phyloP scores from a whole-genome alignment of 2,329 filamentous ascomycete genomes.

The Trichoderma sp. region DNA sequence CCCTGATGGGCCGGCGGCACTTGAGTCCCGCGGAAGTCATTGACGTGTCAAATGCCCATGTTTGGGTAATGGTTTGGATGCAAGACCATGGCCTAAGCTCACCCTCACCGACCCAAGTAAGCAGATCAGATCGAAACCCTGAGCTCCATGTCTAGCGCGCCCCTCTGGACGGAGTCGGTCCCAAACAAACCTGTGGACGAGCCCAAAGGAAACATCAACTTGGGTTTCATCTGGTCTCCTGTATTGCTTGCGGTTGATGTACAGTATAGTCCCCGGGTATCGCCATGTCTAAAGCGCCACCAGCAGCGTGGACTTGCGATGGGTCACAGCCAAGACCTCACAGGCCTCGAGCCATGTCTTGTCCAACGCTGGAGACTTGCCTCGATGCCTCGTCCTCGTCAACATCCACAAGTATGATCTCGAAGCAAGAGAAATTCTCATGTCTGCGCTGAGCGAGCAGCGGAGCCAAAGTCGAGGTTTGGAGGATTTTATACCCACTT shows the following conservation, averaged over 20 bases:
- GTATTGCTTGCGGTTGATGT: background rate
- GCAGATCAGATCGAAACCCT: constrained; percentile 25
- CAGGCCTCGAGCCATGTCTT: background rate
- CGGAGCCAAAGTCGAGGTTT: constrained; percentile 1
- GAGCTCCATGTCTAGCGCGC: constrained; percentile 15
- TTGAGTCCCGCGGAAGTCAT: background rate
- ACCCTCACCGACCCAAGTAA: constrained; percentile 25
- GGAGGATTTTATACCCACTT: constrained; percentile 1
- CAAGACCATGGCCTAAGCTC: constrained; percentile 20
- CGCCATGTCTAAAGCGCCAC: background rate
- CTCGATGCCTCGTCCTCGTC: background rate
- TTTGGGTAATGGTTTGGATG: constrained; percentile 4
- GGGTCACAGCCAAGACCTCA: background rate
- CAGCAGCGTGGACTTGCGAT: background rate
- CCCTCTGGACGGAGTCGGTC: constrained; percentile 3
- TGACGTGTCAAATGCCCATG: constrained; percentile 22
- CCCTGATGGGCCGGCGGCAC: constrained; percentile 11
- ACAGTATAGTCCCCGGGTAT: too few species aligned
- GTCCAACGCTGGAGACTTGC: background rate
- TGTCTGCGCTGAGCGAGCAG: background rate
- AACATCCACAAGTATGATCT: background rate
- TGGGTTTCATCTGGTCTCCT: background rate
- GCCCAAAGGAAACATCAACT: background rate
- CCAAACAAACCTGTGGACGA: background rate
- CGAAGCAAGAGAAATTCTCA: background rate